phyloP scores from a whole-genome alignment of 176 grass and related monocot species.

The Ampelocalamus luodianensis region DNA sequence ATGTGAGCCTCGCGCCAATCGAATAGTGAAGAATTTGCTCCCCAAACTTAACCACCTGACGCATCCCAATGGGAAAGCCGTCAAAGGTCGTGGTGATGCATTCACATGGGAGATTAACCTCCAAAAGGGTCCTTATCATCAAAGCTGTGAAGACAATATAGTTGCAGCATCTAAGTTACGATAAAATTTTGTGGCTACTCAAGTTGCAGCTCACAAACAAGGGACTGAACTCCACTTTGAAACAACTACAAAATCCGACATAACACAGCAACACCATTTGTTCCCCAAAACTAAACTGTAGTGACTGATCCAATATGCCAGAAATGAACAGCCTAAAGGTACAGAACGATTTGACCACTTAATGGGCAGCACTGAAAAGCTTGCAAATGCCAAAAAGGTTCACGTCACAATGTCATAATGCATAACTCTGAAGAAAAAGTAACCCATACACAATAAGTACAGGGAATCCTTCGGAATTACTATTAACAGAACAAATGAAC shows the following conservation, averaged over 20 bases:
- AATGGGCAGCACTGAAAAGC: not conserved
- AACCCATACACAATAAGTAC: not conserved
- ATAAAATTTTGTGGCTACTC: not conserved
- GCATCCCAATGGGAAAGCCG: not conserved
- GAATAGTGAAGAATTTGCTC: not conserved
- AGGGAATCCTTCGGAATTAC: not conserved
- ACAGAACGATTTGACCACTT: not conserved
- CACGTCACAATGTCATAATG: not conserved
- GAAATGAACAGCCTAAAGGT: conserved; percentile 21
- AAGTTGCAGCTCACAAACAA: conserved; percentile 17
- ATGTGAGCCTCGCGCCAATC: not conserved
- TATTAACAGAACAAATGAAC: conserved; percentile 3
- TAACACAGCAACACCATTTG: not conserved
- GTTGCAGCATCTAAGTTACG: not conserved
- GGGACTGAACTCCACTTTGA: not conserved
- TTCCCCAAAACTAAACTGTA: not conserved
- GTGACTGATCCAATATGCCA: not conserved
- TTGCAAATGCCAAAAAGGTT: not conserved
- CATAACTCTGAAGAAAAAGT: conserved; percentile 28
- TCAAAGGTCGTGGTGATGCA: conserved; percentile 20
- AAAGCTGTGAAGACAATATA: conserved; percentile 8
- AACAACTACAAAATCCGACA: not conserved
- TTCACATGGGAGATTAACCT: conserved; percentile 29
- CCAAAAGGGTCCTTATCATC: conserved; percentile 17
- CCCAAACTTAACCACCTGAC: conserved; percentile 18